These are phyloP conservation scores for Talaromyces wortmannii DNA, from an alignment of 495 filamentous ascomycete genomes.

Conservation along the genomic window DNA sequence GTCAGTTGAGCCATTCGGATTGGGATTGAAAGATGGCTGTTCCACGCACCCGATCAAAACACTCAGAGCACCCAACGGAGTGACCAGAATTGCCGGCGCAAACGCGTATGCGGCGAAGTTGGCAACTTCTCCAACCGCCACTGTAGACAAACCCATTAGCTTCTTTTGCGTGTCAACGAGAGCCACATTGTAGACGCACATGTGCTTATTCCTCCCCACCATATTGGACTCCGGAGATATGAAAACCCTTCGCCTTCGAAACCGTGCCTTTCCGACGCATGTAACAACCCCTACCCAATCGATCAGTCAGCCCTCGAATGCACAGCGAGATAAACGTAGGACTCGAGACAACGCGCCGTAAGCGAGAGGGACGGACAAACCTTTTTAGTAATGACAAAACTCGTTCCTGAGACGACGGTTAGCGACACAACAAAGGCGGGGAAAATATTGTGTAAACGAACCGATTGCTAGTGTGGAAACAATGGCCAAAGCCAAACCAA, in stretches of 20 bases:
- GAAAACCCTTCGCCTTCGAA: constrained; percentile 96
- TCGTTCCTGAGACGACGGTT: constrained; percentile 54
- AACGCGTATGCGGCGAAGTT: constrained; percentile 99
- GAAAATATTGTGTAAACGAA: constrained; percentile 32
- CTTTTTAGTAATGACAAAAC: constrained; percentile 93
- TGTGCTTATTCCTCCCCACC: constrained; percentile 91
- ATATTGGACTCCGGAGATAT: constrained; percentile 85
- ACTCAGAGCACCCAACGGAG: constrained; percentile 84
- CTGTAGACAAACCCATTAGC: constrained; percentile 24
- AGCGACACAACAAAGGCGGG: neutral
- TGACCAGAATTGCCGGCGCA: constrained; percentile 94
- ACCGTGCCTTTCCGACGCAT: constrained; percentile 82
- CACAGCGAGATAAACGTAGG: neutral
- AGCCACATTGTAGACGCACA: constrained; percentile 43
- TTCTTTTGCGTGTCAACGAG: neutral
- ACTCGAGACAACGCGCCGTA: neutral
- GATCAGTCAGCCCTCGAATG: neutral
- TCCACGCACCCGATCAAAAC: constrained; percentile 75
- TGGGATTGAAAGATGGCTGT: neutral
- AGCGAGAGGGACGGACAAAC: constrained; percentile 36
- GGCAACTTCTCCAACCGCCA: constrained; percentile 79
- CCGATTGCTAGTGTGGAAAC: constrained; percentile 90
- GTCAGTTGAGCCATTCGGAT: constrained; percentile 19
- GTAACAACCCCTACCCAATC: constrained; percentile 68
- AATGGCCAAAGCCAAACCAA: constrained; percentile 85